A percentile compares a stretch with the other conserved stretches of the same genome.
These are phyloP conservation scores for Urochloa ruziziensis DNA, from an alignment of 176 grass and related monocot species.

Conservation along the genomic window DNA sequence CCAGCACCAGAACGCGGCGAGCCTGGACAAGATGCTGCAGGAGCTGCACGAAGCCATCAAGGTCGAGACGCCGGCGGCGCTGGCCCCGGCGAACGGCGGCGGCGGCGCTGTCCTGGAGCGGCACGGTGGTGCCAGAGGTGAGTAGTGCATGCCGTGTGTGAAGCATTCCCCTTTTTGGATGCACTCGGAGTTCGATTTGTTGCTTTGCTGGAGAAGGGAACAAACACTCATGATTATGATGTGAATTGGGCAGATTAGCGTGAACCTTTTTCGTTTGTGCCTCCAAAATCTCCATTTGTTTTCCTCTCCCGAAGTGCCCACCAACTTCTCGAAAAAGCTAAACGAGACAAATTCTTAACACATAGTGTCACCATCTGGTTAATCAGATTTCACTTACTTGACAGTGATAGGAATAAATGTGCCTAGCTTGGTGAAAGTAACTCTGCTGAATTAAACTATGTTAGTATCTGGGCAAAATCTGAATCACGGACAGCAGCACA, in stretches of 20 bases:
- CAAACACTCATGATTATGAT: constrained; percentile 44
- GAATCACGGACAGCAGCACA: constrained; percentile 1
- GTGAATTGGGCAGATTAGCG: constrained; percentile 31
- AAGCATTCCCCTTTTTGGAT: constrained; percentile 45
- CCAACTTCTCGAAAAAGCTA: constrained; percentile 32
- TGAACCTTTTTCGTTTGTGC: constrained; percentile 42
- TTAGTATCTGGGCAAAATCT: constrained; percentile 3
- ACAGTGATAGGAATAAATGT: not conserved
- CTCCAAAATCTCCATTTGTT: constrained; percentile 43
- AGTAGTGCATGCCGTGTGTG: constrained; percentile 54
- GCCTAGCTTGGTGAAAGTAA: not conserved
- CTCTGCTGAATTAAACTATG: not conserved
- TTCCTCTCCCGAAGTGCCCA: constrained; percentile 18
- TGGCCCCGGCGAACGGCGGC: not conserved
- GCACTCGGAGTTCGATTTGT: constrained; percentile 26
- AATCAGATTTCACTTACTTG: not conserved
- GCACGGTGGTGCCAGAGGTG: constrained; percentile 29
- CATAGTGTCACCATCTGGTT: not conserved
- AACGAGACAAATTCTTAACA: not conserved
- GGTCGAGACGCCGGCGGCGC: not conserved
- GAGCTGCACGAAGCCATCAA: constrained; percentile 48
- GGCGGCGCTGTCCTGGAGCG: constrained; percentile 5
- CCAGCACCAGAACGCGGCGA: constrained; percentile 3
- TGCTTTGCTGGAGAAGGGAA: constrained; percentile 42
- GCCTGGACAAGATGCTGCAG: constrained; percentile 57